Evolutionary conservation across 257 asterid species (phyloP), one percentile per base, ranked within the genome.

Genomic region (Sherardia arvensis): DNA sequence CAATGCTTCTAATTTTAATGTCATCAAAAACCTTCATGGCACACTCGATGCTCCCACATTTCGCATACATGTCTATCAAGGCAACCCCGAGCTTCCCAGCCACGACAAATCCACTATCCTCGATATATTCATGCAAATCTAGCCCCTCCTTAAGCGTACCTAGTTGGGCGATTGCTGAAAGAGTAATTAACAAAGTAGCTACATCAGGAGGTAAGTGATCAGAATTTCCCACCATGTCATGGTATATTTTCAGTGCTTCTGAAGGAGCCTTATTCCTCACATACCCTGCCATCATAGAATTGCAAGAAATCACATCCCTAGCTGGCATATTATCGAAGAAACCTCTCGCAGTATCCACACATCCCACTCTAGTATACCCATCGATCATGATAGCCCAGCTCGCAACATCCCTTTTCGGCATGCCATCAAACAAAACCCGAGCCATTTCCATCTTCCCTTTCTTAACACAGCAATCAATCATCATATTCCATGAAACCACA

Each of bases 271-370:
- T 90, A 32, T 84, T 87, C 43, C 77, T 81, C 49, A 81, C 79
- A 28, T 87, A 90, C 32, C 96, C 96, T 61, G 85, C 84, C 97
- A 87, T 90, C 95, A 90, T 82, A 0, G 93, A 83, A 33, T 90
- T 90, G 81, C 96, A 87, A 59, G 95, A 90, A 69, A 90, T 62
- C 66, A 85, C 96, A 69, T 90, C 96, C 70, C 94, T 84, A 47
- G 28, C 79, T 22, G 87, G 90, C 90, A 91, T 91, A 34, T 76
- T 77, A 56, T 91, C 94, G 55, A 88, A 91, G 40, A 81, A 76
- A 1, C 72, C 59, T 64, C 95, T 78, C 5, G 96, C 96, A 67
- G 74, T 71, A 59, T 76, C 84, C 26, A 88, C 69, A 27, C 65
- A 73, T 21, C 94, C 95, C 12, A 65, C 43, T 73, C 74, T 84